Base-by-base conservation (phyloP, 192 early-diverging fungal species). In the Coemansia sp. region DNA sequence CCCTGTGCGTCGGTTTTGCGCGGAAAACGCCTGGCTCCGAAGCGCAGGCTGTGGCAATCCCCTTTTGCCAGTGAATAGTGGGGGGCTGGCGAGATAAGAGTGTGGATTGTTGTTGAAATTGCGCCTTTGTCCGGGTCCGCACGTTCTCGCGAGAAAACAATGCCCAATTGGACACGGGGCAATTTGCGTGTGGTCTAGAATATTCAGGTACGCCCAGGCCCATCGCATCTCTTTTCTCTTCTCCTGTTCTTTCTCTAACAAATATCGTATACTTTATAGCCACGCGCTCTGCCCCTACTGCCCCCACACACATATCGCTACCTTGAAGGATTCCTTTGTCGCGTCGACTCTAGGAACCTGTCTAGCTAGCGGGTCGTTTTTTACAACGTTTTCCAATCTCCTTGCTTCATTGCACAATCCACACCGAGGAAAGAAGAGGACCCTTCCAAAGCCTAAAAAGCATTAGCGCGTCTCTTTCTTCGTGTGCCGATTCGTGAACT, bases 381-480 rank as follows among this genome's bases (percentile, higher is more conserved):
- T 38, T 35, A 73, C 63, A 42, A 86, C 84, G 85, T 88, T 87
- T 83, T 86, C 88, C 80, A 92, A 89, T 74, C 86, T 83, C 62
- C 88, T 92, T 74, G 82, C 81, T 78, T 87, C 86, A 65, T 72
- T 86, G 74, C 90, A 91, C 87, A 91, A 91, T 82, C 82, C 80
- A 62, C 88, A 91, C 87, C 78, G 88, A 79, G 88, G 88, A 74
- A 81, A 65, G 69, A 86, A 84, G 68, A 84, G 87, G 68, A 86
- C 83, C 64, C 75, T 74, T 79, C 83, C 90, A 29, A 88, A 84
- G 75, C 87, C 88, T 70, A 87, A 87, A 80, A 74, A 80, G 62
- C 67, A 74, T 42, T 80, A 67, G 78, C 59, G 56, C 57, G 54
- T 40, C 56, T 72, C 62, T 41, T 35, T 62, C 55, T 71, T 56